These are phyloP conservation scores for Colletotrichum sp. DNA, from an alignment of 2,329 filamentous ascomycete species.

Conservation along the genomic window DNA sequence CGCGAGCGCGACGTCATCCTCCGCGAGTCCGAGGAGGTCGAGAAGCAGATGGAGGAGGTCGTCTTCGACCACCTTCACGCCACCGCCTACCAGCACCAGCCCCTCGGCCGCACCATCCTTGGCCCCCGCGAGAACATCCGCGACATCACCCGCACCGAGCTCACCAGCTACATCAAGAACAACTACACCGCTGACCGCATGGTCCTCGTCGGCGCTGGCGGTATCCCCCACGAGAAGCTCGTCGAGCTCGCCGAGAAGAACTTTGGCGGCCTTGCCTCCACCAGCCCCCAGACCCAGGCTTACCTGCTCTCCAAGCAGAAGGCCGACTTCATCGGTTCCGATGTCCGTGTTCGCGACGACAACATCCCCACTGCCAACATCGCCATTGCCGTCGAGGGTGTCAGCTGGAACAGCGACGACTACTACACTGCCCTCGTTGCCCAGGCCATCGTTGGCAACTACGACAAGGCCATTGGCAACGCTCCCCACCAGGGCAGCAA, in stretches of 20 bases:
- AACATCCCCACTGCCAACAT: slow-evolving; percentile 97
- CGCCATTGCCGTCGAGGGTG: slow-evolving; percentile 97
- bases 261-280: slow-evolving; percentile 80
- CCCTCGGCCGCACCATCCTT: slow-evolving; percentile 95
- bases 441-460: slow-evolving; percentile 99
- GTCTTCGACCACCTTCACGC: slow-evolving; percentile 99
- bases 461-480: slow-evolving; percentile 98
- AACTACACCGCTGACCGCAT: slow-evolving; percentile 99
- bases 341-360: slow-evolving; percentile 94
- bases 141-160: slow-evolving; percentile 89
- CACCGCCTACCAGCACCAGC: slow-evolving; percentile 95
- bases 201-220: slow-evolving; percentile 95
- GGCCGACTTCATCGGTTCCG: slow-evolving; percentile 95
- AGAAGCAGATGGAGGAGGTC: slow-evolving; percentile 99
- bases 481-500: slow-evolving; percentile 98
- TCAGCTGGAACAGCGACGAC: slow-evolving; percentile 98
- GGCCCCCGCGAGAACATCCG: slow-evolving; percentile 98
- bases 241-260: slow-evolving; percentile 97
- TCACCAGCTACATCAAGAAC: slow-evolving; percentile 96
- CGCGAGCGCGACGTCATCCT: slow-evolving; percentile 98
- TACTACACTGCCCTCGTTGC: slow-evolving; percentile 98
- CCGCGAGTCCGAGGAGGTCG: slow-evolving; percentile 98
- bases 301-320: slow-evolving; percentile 81
- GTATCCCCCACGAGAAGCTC: slow-evolving; percentile 90
- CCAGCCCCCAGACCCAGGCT: slow-evolving; percentile 76